Base-by-base conservation (phyloP, 2,329 filamentous ascomycete genomes). In the Pseudogymnoascus sp. region DNA sequence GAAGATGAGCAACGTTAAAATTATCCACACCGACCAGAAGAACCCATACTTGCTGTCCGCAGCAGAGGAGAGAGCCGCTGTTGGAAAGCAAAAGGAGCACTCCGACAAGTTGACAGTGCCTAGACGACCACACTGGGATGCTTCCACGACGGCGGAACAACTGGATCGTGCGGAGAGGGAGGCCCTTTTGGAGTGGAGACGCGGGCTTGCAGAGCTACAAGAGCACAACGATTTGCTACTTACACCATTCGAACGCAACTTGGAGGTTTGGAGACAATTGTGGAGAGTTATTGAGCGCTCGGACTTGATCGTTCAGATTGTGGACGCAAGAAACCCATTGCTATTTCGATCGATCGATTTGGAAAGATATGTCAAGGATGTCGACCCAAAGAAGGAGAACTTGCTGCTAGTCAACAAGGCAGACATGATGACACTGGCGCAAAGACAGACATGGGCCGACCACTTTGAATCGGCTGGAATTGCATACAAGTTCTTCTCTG, bases 1-100 rank as follows among this genome's bases (percentile, higher is more conserved):
- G 80, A 97, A 97, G 83, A 90, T 96, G 85, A 97, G 93, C 78
- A 97, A 95, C 73, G 90, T 97, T 77, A 97, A 97, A 80, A 97
- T 99, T 74, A 97, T 99, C 69, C 94, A 99, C 75, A 88, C 88
- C 68, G 92, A 97, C 75, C 92, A 97, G 78, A 91, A 89, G 78
- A 99, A 99, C 75, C 94, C 94, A 0, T 99, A 93, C 70, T 80
- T 99, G 4, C 81, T 99, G 16, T 93, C 91, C 0, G 86, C 89
- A 0, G 83, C 86, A 25, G 93, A 99, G 74, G 92, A 99, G 80
- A 82, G 87, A 69, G 84, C 83, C 8, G 82, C 90, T 18, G 77
- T 91, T 60, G 86, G 84, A 70, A 97, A 95, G 77, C 93, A 97
- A 70, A 87, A 86, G 72, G 83, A 87, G 73, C 92, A 97, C 78